These are phyloP conservation scores for Reticulascus tulasneorum DNA, from an alignment of 2,329 filamentous ascomycete genomes.

Conservation along the genomic window DNA sequence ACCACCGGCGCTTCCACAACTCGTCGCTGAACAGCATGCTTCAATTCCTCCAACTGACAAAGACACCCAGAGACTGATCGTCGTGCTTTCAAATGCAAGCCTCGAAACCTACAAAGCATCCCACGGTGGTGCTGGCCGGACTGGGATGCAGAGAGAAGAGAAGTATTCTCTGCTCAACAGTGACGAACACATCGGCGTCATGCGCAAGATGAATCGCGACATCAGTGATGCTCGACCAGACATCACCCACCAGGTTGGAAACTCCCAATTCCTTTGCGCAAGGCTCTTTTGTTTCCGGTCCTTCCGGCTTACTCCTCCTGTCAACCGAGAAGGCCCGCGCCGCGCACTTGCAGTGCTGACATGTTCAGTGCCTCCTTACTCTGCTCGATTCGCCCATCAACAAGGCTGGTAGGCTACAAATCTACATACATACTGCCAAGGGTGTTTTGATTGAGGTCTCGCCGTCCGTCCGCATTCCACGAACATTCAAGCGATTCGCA, in stretches of 20 bases:
- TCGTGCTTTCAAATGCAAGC: constrained; percentile 94
- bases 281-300: constrained; percentile 14
- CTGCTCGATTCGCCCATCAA: constrained; percentile 97
- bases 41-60: constrained; percentile 85
- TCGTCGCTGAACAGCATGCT: constrained; percentile 88
- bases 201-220: constrained; percentile 99
- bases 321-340: no score
- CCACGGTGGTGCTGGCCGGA: constrained; percentile 63
- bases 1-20: constrained; percentile 81
- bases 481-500: constrained; percentile 98
- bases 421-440: constrained; percentile 97
- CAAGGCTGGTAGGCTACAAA: constrained; percentile 95
- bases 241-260: constrained; percentile 92
- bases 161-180: constrained; percentile 98
- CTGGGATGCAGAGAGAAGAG: constrained; percentile 70
- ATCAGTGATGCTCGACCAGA: constrained; percentile 97
- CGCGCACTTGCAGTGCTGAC: constrained; percentile 47
- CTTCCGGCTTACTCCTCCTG: constrained; percentile 20
- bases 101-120: constrained; percentile 96
- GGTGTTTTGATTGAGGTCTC: constrained; percentile 97
- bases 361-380: constrained; percentile 81
- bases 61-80: constrained; percentile 85
- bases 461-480: constrained; percentile 93
- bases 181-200: constrained; percentile 97
- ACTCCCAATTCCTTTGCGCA: constrained; percentile 15